Conservation (phyloP, 164 flowering plant genomes). For the Annona squamosa region DNA sequence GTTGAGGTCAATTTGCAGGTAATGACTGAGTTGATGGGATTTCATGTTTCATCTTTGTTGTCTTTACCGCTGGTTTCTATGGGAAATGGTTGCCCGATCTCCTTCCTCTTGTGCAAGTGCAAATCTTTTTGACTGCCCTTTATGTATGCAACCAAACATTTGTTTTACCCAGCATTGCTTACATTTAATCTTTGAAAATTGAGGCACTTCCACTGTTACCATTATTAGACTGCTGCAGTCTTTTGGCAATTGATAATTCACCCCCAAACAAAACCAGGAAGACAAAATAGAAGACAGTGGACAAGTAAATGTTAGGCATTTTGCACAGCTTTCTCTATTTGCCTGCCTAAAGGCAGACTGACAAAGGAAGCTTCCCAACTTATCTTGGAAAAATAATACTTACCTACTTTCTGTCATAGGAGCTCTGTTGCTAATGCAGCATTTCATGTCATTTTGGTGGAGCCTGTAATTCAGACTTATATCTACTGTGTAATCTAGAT, state of each 20-base stretch:
- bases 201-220: too few relatives aligned
- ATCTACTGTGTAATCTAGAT: background rate
- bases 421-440: background rate
- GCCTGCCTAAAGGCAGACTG: background rate
- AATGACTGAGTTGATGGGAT: background rate
- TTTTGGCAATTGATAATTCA: too few relatives aligned
- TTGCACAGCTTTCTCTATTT: background rate
- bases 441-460: background rate
- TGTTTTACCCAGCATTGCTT: too few relatives aligned
- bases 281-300: background rate
- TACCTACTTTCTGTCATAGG: background rate
- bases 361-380: background rate
- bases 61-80: background rate
- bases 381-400: background rate
- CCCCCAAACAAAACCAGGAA: too few relatives aligned
- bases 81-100: too few relatives aligned
- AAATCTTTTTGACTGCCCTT: too few relatives aligned
- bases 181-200: too few relatives aligned
- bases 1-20: slow-evolving; percentile 59
- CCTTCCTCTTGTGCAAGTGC: too few relatives aligned
- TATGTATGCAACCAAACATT: too few relatives aligned
- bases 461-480: background rate
- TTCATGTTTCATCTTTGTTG: background rate
- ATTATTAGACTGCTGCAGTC: too few relatives aligned
- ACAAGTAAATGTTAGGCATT: background rate